Percentiles rank a stretch among this genome's conserved stretches.
Conservation (phyloP, 768 basidiomycete genomes). For the Podaxis rugospora region DNA sequence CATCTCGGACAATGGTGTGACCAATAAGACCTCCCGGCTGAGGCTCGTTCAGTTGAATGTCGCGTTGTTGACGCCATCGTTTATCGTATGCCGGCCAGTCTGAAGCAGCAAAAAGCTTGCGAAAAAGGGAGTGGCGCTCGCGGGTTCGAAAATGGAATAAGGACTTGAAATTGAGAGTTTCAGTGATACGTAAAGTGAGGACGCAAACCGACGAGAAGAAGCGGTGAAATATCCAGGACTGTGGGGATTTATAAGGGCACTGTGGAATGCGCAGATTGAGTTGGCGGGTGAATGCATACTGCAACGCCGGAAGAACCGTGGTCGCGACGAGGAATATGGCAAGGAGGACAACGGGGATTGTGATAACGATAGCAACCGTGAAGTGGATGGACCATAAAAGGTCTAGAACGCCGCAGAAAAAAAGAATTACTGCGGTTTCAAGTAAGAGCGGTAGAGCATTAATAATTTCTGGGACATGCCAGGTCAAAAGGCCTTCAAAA, state of each 20-base stretch:
- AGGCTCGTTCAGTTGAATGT: background rate
- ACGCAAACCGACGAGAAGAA: slow-evolving; percentile 5
- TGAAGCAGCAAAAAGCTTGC: background rate
- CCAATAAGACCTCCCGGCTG: background rate
- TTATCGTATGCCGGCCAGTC: slow-evolving; percentile 1
- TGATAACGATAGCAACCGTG: slow-evolving; percentile 15
- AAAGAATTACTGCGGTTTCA: slow-evolving; percentile 23
- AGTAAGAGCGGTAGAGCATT: slow-evolving; percentile 23
- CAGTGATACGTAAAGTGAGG: background rate
- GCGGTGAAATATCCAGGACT: slow-evolving; percentile 21
- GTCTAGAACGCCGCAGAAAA: slow-evolving; percentile 23
- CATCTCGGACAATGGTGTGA: slow-evolving; percentile 1
- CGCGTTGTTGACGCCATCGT: slow-evolving; percentile 4
- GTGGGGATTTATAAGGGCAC: slow-evolving; percentile 26
- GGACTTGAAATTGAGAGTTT: background rate
- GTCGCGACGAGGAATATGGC: slow-evolving; percentile 18
- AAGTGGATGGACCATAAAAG: slow-evolving; percentile 22
- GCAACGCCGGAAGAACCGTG: slow-evolving; percentile 19
- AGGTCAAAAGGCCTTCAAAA: slow-evolving; percentile 21
- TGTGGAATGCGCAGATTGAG: slow-evolving; percentile 9
- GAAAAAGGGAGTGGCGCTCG: background rate
- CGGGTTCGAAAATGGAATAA: background rate
- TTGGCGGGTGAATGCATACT: slow-evolving; percentile 8
- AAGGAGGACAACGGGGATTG: slow-evolving; percentile 17
- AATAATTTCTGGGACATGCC: slow-evolving; percentile 24